These are phyloP conservation scores for Trichoderma lentiforme DNA, from an alignment of 2,329 filamentous ascomycete species.

Conservation along the genomic window DNA sequence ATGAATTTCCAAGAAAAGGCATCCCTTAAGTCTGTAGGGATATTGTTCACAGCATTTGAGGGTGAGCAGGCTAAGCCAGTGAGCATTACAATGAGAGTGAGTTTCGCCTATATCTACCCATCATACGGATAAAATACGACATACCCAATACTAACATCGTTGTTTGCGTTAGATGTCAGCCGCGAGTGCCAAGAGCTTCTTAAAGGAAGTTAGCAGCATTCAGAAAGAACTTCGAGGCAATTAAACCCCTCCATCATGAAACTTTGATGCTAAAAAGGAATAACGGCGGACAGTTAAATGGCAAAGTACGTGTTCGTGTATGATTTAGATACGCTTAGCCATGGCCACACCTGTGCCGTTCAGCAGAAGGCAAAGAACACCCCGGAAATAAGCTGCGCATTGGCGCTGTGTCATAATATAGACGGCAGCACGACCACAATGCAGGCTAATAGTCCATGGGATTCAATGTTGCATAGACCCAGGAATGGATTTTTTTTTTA, in stretches of 20 bases:
- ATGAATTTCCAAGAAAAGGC: conserved; percentile 79
- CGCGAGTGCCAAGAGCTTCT: conserved; percentile 51
- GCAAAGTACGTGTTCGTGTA: background rate
- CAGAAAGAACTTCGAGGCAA: conserved; percentile 48
- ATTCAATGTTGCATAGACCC: background rate
- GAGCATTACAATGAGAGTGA: conserved; percentile 60
- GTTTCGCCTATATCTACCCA: conserved; percentile 21
- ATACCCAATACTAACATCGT: background rate
- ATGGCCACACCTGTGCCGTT: background rate
- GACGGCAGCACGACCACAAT: background rate
- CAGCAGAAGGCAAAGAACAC: background rate
- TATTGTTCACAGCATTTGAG: conserved; percentile 64
- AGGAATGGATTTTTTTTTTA: background rate
- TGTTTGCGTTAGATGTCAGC: conserved; percentile 46
- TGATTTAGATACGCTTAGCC: background rate
- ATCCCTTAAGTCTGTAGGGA: conserved; percentile 65
- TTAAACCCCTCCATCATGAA: conserved; percentile 23
- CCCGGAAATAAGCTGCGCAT: background rate
- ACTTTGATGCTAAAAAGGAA: background rate
- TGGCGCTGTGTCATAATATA: background rate
- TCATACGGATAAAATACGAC: background rate
- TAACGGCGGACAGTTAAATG: background rate
- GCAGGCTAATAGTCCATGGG: background rate
- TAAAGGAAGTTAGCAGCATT: conserved; percentile 48
- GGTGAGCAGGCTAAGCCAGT: conserved; percentile 52